Evolutionary conservation across 176 grass and related monocot species (phyloP).

Genomic region (Echinochloa phyllopogon): DNA sequence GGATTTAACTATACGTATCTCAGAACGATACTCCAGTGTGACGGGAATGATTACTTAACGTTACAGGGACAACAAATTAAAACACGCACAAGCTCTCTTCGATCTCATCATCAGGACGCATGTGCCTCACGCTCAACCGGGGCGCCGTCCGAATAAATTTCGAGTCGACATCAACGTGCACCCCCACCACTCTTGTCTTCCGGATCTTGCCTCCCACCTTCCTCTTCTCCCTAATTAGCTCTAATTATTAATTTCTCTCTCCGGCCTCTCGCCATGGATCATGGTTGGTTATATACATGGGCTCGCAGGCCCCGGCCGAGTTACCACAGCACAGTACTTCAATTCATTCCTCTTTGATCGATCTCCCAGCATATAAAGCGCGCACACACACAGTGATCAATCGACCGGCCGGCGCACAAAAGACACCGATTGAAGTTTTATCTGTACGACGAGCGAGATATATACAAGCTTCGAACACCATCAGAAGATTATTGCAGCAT

Average conservation of each 20-base stretch:
- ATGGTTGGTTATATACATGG: slow-evolving; percentile 35
- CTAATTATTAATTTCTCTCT: background rate
- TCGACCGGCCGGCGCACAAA: background rate
- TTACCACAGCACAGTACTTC: slow-evolving; percentile 33
- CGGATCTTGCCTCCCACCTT: slow-evolving; percentile 65
- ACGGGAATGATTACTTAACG: slow-evolving; percentile 15
- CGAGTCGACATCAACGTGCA: slow-evolving; percentile 41
- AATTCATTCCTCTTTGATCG: too few relatives aligned
- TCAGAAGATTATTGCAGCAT: background rate
- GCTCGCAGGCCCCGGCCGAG: background rate
- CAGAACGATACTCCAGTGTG: background rate
- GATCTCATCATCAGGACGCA: background rate
- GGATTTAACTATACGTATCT: slow-evolving; percentile 11
- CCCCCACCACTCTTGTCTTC: slow-evolving; percentile 50
- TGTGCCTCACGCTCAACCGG: slow-evolving; percentile 17
- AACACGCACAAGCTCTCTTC: too few relatives aligned
- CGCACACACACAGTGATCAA: too few relatives aligned
- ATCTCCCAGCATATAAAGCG: too few relatives aligned
- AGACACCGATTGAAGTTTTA: background rate
- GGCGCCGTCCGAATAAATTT: background rate
- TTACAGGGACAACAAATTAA: too few relatives aligned
- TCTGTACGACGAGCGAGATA: too few relatives aligned
- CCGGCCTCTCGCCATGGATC: background rate
- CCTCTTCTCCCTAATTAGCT: background rate
- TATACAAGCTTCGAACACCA: background rate